These are phyloP conservation scores for Calocybe gambosa DNA, from an alignment of 1,284 basidiomycete species.

Conservation along the genomic window DNA sequence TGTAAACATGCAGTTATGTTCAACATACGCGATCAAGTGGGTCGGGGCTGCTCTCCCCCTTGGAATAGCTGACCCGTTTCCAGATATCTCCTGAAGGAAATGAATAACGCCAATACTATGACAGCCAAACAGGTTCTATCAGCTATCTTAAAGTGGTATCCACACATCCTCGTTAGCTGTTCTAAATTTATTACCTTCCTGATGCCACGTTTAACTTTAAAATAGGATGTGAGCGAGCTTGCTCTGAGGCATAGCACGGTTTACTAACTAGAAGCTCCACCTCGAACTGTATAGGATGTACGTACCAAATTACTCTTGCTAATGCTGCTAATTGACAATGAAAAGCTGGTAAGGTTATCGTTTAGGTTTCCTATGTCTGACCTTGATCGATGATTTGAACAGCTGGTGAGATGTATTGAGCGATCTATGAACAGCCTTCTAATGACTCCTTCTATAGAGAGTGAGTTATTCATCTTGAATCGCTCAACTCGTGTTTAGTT, in stretches of 20 bases:
- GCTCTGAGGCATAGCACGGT: not conserved
- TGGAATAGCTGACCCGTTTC: not conserved
- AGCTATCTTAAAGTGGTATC: constrained; percentile 10
- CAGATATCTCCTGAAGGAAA: constrained; percentile 8
- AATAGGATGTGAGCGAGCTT: not conserved
- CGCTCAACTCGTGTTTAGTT: not conserved
- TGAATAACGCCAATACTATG: constrained; percentile 3
- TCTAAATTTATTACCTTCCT: not conserved
- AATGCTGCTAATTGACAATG: not conserved
- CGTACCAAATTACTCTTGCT: not conserved
- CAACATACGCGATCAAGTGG: constrained; percentile 10
- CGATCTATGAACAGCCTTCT: not conserved
- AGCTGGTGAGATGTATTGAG: not conserved
- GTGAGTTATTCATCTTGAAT: not conserved
- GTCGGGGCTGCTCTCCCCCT: not conserved
- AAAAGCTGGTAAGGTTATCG: not conserved
- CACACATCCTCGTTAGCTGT: constrained; percentile 8
- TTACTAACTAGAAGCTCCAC: not conserved
- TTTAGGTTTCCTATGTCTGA: not conserved
- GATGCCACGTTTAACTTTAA: not conserved
- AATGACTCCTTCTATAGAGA: not conserved
- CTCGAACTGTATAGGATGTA: not conserved
- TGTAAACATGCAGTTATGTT: constrained; percentile 7
- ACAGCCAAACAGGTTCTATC: constrained; percentile 8
- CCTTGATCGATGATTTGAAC: not conserved